Evolutionary conservation across 306 rosid species (phyloP).

Genomic region (Nissolia schottii): DNA sequence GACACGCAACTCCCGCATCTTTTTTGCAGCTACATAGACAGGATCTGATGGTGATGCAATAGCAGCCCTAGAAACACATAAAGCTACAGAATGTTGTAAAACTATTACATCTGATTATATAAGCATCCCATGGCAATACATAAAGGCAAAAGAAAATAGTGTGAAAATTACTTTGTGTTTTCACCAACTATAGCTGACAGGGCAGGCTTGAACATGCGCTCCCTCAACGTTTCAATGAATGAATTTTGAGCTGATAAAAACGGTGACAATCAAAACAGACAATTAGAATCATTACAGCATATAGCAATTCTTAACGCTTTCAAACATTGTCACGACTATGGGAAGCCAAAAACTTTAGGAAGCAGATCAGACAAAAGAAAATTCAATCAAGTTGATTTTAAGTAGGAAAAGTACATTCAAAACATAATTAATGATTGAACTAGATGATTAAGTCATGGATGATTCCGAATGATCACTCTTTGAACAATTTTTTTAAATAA

Average conservation of each 20-base stretch:
- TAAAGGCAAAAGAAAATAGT: slow-evolving; percentile 22
- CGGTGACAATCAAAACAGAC: slow-evolving; percentile 10
- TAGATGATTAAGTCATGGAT: background rate
- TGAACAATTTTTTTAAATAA: background rate
- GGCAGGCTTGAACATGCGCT: slow-evolving; percentile 90
- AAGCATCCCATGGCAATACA: slow-evolving; percentile 12
- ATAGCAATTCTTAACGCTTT: background rate
- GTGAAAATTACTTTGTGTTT: slow-evolving; percentile 56
- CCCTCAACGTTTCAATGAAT: slow-evolving; percentile 89
- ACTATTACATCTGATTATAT: slow-evolving; percentile 13
- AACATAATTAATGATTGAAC: background rate
- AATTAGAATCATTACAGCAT: slow-evolving; percentile 18
- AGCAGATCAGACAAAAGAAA: background rate
- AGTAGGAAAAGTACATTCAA: background rate
- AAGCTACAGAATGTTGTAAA: slow-evolving; percentile 49
- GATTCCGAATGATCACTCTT: background rate
- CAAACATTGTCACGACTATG: background rate
- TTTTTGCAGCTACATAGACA: slow-evolving; percentile 76
- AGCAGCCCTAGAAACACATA: slow-evolving; percentile 73
- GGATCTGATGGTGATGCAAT: slow-evolving; percentile 74
- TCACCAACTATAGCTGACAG: slow-evolving; percentile 72
- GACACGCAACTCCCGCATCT: slow-evolving; percentile 75
- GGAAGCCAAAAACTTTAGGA: background rate
- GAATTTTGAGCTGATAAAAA: slow-evolving; percentile 68
- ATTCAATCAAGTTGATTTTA: background rate